Evolutionary conservation across 495 filamentous ascomycete genomes (phyloP), one percentile per base, ranked within the genome.

Genomic region (Hyaloscypha bicolor): DNA sequence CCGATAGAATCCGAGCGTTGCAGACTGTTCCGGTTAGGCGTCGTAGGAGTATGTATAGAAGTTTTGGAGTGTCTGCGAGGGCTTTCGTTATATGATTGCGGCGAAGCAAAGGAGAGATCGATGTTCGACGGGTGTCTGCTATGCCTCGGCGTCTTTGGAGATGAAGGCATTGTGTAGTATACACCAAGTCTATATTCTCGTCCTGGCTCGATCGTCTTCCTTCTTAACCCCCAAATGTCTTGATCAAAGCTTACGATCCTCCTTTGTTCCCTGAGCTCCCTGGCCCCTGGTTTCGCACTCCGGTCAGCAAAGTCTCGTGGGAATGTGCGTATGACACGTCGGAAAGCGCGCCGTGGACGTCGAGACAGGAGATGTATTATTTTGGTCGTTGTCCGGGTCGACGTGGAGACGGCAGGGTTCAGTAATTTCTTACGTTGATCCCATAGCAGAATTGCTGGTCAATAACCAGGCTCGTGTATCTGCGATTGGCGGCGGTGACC

Each of bases 111-210:
- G 16, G 73, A 69, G 60, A 73, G 60, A 37, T 75, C 73, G 56
- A 71, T 74, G 67, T 74, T 75, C 5, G 91, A 92, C 32, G 87
- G 83, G 70, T 87, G 83, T 71, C 88, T 87, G 73, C 87, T 90
- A 75, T 87, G 86, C 60, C 80, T 85, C 42, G 88, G 86, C 19
- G 88, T 89, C 69, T 83, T 82, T 66, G 91, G 90, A 72, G 90
- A 86, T 53, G 85, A 84, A 64, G 72, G 52, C 73, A 75, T 75
- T 14, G 52, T 68, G 61, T 57, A 60, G 8, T 16, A 22, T 37
- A 58, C 53, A 37, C 65, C 51, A 66, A 29, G 30, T 60, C 51
- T 31, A 31, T 42, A 65, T 57, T 57, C 22, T 48, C 16, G 11
- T 48, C 9, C 42, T 48, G 16, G 16, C 64, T 62, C 32, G 21